Evolutionary conservation across 352 stramenopile species (phyloP), one percentile per base, ranked within the genome.

Genomic region (Phytopythium ostracodes): DNA sequence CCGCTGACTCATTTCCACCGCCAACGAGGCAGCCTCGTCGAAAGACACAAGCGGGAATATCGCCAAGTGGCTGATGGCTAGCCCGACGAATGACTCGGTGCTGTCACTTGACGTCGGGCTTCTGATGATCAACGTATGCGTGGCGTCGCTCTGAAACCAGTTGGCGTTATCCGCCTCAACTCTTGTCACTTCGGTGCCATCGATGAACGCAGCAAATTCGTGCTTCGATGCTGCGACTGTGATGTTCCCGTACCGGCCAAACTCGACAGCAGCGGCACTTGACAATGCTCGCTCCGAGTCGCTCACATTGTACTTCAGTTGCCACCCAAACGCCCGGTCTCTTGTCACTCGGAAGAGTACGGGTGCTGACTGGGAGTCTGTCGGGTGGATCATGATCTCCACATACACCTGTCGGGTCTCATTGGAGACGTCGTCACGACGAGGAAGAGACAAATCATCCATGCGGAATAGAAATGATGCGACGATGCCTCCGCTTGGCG

Each of bases 401-500:
- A 57, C n/a, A 20, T 31, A 57, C 6, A n/a, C 31, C n/a, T 57
- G 31, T 6, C 2, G 5, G 25, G 47, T 24, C 47, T 38, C 25
- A 17, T 0, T 27, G 11, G 25, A 11, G 15, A 24, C 24, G 27
- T 54, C 47, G 27, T n/a, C n/a, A n/a, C 27, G 0, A 15, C 27
- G 47, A 44, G 56, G 33, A 10, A 22, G 8, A 25, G 7, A 35
- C 17, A 25, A 46, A 25, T 43, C 50, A 42, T 53, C 77, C 9
- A 84, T 59, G 8, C 81, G 79, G 57, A 70, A 59, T 5, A 91
- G 64, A 60, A 87, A 86, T 7, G 81, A 86, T 12, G 89, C 11
- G 18, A 68, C 36, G 14, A 66, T 58, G 4, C 59, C 52, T 1
- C 27, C 56, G 20, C 12, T 20, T 25, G 31, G 54, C 31, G 24